A percentile compares a stretch with the other conserved stretches of the same genome.
phyloP scores from a whole-genome alignment of 2,329 filamentous ascomycete species.

The Polychaeton citri region DNA sequence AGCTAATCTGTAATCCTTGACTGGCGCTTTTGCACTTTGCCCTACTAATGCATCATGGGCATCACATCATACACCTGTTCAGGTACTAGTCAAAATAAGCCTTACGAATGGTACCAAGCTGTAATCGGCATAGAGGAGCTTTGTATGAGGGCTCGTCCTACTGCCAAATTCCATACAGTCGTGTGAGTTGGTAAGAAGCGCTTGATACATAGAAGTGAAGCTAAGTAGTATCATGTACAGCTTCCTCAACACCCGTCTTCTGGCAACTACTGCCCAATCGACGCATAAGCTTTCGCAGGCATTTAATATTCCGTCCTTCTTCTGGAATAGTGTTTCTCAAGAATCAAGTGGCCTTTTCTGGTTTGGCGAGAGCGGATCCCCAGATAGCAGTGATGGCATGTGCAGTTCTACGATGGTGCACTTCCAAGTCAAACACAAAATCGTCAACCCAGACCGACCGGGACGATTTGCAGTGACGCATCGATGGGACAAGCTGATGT shows the following conservation, averaged over 20 bases:
- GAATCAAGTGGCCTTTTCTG: not conserved
- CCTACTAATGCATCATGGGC: too few species aligned
- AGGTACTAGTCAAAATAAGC: too few species aligned
- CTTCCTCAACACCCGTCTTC: not conserved
- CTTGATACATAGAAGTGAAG: not conserved
- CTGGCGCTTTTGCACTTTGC: too few species aligned
- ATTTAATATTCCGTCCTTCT: not conserved
- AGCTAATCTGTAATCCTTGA: too few species aligned
- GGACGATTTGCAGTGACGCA: slow-evolving; percentile 1
- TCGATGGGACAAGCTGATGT: slow-evolving; percentile 6
- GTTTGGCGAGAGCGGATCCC: not conserved
- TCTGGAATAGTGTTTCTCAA: not conserved
- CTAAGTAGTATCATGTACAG: not conserved
- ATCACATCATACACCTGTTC: too few species aligned
- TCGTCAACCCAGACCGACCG: not conserved
- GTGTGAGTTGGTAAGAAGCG: not conserved
- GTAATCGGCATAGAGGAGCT: too few species aligned
- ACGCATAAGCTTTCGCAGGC: not conserved
- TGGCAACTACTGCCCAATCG: not conserved
- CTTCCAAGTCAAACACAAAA: slow-evolving; percentile 6
- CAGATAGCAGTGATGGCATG: not conserved
- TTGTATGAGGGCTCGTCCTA: too few species aligned
- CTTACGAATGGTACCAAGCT: too few species aligned
- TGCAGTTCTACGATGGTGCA: slow-evolving; percentile 4
- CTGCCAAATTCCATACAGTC: too few species aligned